These are phyloP conservation scores for Geopyxis carbonaria DNA, from an alignment of 495 filamentous ascomycete species.

Conservation along the genomic window DNA sequence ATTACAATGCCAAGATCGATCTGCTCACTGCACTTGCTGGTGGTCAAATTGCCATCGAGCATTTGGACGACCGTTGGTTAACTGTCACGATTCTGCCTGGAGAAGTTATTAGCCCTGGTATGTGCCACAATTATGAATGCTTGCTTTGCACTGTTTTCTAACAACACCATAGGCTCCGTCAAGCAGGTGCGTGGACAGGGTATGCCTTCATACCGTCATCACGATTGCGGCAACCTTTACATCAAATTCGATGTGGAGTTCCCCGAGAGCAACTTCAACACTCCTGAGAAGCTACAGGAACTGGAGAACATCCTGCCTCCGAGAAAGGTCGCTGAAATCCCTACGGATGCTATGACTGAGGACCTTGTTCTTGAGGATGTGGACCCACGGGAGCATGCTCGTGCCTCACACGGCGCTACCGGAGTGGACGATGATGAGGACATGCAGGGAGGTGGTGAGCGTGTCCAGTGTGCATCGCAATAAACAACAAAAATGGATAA, in stretches of 20 bases:
- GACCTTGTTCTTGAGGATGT: conserved; percentile 71
- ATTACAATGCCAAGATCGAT: conserved; percentile 90
- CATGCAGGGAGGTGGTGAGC: conserved; percentile 57
- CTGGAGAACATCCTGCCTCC: conserved; percentile 71
- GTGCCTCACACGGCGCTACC: conserved; percentile 35
- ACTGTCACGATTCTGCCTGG: conserved; percentile 77
- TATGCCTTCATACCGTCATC: conserved; percentile 94
- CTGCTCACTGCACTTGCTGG: conserved; percentile 88
- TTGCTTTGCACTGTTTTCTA: conserved; percentile 5
- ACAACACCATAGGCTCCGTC: conserved; percentile 44
- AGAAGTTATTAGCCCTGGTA: conserved; percentile 87
- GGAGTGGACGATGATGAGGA: conserved; percentile 78
- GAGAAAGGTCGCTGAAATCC: conserved; percentile 39
- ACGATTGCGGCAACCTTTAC: conserved; percentile 91
- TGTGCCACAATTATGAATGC: conserved; percentile 26
- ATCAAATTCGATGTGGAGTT: conserved; percentile 97
- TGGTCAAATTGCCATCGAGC: conserved; percentile 76
- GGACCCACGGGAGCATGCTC: conserved; percentile 51
- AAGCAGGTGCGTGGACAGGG: conserved; percentile 95
- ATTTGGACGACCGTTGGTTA: conserved; percentile 93
- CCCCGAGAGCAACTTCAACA: conserved; percentile 51
- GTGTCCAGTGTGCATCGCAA: conserved; percentile 95
- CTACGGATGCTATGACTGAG: conserved; percentile 58
- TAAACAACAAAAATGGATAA: conserved; percentile 35
- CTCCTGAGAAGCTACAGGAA: conserved; percentile 37